Base-by-base conservation (phyloP, 331 rosid species). In the Malus hybrid region DNA sequence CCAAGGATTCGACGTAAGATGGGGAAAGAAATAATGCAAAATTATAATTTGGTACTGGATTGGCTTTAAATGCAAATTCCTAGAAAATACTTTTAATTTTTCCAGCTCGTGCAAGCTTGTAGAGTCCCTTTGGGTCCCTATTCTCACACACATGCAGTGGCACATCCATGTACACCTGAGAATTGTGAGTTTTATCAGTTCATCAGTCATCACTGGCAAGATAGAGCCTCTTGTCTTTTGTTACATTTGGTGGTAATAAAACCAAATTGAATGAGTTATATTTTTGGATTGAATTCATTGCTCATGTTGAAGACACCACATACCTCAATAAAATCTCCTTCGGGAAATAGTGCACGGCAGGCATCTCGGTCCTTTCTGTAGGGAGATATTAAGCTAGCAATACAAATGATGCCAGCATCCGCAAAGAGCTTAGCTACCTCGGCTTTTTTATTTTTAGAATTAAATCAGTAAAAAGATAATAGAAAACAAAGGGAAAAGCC, bases 381-480 rank as follows among this genome's bases (percentile, higher is more conserved):
- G 28, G 99, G 99, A 71, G 99, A 92, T 82, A 94, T 94, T 80
- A 94, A 87, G 75, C 99, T 88, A 65, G 97, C 87, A 79, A 92
- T 87, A 85, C 99, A 92, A 84, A 94, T 90, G 78, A 88, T 65
- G 72, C 99, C 96, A 71, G 99, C 93, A 92, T 94, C 99, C 62
- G 97, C 96, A 84, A 92, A 88, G 52, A 94, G 93, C 86, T 89
- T 94, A 78, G 99, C 97, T 29, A 94, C 99, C 88, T 94, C 97
- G 34, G 96, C 99, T 59, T 59, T 59, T 59, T 59, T 94, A n/a
- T 56, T 34, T 32, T 55, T 65, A 55, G 15, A 54, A 68, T 22
- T 7, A 42, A 22, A 67, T 33, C 46, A 76, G 63, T 15, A 9
- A 22, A 54, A 24, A 7, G 3, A 76, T 73, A 84, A 20, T 52